Evolutionary conservation across 805 yeast species (phyloP).

Genomic region (Kodamaea laetipori): DNA sequence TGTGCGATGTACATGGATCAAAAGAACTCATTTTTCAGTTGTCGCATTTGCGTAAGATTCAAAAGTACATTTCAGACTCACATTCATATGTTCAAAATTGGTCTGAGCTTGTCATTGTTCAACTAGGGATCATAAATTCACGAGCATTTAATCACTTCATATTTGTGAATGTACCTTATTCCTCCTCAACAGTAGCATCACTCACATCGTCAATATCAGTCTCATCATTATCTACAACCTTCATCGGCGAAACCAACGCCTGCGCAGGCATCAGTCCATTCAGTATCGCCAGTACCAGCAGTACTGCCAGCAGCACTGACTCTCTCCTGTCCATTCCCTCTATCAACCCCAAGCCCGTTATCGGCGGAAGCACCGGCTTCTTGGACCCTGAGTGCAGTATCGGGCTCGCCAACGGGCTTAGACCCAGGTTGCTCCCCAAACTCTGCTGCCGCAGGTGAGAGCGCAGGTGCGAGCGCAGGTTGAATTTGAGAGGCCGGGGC

Average conservation of each 20-base stretch:
- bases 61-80: too few relatives aligned
- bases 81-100: too few relatives aligned
- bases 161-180: too few relatives aligned
- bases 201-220: constrained; percentile 18
- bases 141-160: too few relatives aligned
- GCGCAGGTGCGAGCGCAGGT: constrained; percentile 5
- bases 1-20: too few relatives aligned
- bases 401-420: constrained; percentile 17
- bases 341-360: constrained; percentile 12
- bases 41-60: too few relatives aligned
- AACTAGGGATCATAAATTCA: too few relatives aligned
- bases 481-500: constrained; percentile 36
- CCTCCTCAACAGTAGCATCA: constrained; percentile 19
- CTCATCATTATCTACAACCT: constrained; percentile 17
- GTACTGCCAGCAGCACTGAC: constrained; percentile 9
- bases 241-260: constrained; percentile 8
- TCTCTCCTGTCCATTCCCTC: constrained; percentile 9
- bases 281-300: constrained; percentile 9
- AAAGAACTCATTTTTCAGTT: too few relatives aligned
- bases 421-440: constrained; percentile 11
- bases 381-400: constrained; percentile 8
- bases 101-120: too few relatives aligned
- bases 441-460: constrained; percentile 15
- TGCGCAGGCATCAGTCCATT: constrained; percentile 3
- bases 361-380: constrained; percentile 14